Conservation (phyloP, 768 basidiomycete species). For the Leccinum pellstonianum region DNA sequence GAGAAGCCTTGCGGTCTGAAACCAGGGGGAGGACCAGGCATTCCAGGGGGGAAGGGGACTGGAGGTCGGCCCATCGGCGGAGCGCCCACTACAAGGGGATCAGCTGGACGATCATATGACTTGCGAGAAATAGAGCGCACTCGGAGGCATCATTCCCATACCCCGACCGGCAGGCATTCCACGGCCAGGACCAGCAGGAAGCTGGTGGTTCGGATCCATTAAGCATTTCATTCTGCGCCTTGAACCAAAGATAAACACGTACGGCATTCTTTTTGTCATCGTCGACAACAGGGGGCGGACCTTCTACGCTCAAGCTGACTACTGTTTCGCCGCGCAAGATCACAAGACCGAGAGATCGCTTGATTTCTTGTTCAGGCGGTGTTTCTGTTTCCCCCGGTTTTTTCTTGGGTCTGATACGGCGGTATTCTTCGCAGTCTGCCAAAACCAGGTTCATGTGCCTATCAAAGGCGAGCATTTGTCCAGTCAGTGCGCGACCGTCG, state of each 20-base stretch:
- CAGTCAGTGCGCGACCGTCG: constrained; percentile 93
- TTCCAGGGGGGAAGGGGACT: constrained; percentile 68
- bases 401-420: constrained; percentile 90
- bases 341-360: constrained; percentile 93
- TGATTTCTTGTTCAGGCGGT: constrained; percentile 87
- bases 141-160: constrained; percentile 92
- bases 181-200: constrained; percentile 86
- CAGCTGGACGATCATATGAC: constrained; percentile 16
- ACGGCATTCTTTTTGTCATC: constrained; percentile 87
- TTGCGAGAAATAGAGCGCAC: constrained; percentile 42
- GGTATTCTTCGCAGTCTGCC: constrained; percentile 97
- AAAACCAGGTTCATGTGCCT: constrained; percentile 99
- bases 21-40: constrained; percentile 82
- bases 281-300: constrained; percentile 87
- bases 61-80: constrained; percentile 67
- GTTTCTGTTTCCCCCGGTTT: constrained; percentile 74
- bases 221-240: constrained; percentile 5
- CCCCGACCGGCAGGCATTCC: constrained; percentile 97
- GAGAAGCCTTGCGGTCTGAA: constrained; percentile 85
- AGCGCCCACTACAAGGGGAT: constrained; percentile 48
- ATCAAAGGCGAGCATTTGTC: constrained; percentile 99
- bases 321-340: constrained; percentile 96
- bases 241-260: constrained; percentile 30
- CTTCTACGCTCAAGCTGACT: constrained; percentile 92
- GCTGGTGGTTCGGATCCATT: constrained; percentile 42